Evolutionary conservation across 2,329 filamentous ascomycete species (phyloP).

Genomic region (Stagonosporopsis rhizophila): DNA sequence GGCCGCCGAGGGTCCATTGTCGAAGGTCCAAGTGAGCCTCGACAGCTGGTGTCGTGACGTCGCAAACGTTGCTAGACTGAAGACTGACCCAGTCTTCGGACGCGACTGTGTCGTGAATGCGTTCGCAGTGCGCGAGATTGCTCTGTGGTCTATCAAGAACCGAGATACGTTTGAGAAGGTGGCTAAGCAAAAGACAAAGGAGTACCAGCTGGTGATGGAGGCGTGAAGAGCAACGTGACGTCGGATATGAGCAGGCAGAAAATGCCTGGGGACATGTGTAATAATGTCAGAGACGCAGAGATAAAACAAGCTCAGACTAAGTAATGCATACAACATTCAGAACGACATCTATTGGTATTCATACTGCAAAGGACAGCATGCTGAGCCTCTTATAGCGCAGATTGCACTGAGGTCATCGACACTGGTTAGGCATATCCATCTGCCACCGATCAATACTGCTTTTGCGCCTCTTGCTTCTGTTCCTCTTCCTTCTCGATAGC

Average conservation of each 20-base stretch:
- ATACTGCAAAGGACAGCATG: background rate
- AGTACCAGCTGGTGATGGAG: constrained; percentile 28
- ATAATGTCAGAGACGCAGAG: background rate
- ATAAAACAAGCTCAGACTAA: constrained; percentile 1
- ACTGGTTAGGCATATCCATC: background rate
- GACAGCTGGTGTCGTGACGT: constrained; percentile 39
- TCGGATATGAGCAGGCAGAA: background rate
- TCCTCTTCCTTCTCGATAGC: constrained; percentile 52
- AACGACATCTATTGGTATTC: background rate
- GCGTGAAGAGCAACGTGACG: background rate
- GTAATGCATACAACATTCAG: background rate
- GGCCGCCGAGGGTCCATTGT: constrained; percentile 42
- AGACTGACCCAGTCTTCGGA: constrained; percentile 36
- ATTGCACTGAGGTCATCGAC: background rate
- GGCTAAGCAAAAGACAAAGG: constrained; percentile 41
- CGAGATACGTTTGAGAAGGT: constrained; percentile 46
- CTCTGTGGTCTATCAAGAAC: constrained; percentile 56
- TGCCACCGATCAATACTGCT: background rate
- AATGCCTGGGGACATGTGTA: background rate
- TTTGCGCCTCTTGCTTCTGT: constrained; percentile 20
- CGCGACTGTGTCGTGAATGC: constrained; percentile 61
- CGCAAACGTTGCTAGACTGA: constrained; percentile 17
- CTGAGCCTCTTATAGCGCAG: background rate
- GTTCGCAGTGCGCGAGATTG: constrained; percentile 58
- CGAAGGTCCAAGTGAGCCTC: constrained; percentile 40